These are phyloP conservation scores for Arthrinium puccinioides DNA, from an alignment of 2,329 filamentous ascomycete species.

Conservation along the genomic window DNA sequence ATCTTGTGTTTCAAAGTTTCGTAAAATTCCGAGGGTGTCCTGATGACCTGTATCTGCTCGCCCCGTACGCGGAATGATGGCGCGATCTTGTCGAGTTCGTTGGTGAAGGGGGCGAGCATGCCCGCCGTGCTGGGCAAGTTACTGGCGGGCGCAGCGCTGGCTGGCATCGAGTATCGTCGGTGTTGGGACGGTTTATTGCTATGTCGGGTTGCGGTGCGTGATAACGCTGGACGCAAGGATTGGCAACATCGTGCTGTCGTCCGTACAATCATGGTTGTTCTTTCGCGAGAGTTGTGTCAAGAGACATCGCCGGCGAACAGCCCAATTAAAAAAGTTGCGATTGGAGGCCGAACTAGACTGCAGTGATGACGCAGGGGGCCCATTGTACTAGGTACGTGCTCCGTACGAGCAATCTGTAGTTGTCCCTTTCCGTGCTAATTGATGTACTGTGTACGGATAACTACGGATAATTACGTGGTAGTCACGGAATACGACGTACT, in stretches of 20 bases:
- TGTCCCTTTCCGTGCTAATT: too few relatives aligned
- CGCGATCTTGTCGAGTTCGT: constrained; percentile 79
- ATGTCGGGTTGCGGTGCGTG: constrained; percentile 12
- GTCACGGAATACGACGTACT: too few relatives aligned
- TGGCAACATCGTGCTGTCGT: constrained; percentile 18
- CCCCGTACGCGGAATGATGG: constrained; percentile 85
- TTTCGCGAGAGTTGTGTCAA: background rate
- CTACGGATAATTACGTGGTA: too few relatives aligned
- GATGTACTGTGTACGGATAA: too few relatives aligned
- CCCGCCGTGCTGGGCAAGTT: constrained; percentile 25
- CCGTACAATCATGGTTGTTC: constrained; percentile 23
- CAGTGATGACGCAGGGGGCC: too few relatives aligned
- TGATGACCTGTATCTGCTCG: constrained; percentile 71
- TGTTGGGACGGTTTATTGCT: constrained; percentile 22
- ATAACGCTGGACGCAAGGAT: constrained; percentile 15
- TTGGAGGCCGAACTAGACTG: too few relatives aligned
- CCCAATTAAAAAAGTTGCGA: too few relatives aligned
- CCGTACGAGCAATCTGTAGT: too few relatives aligned
- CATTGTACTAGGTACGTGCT: too few relatives aligned
- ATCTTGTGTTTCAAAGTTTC: constrained; percentile 86
- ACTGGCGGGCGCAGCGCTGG: constrained; percentile 15
- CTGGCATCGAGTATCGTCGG: constrained; percentile 33
- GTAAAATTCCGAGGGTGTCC: constrained; percentile 84
- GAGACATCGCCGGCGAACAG: too few relatives aligned
- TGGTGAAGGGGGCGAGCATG: constrained; percentile 46